Evolutionary conservation across 1,139 yeast species (phyloP), one percentile per base, ranked within the genome.

Genomic region (Wickerhamomyces sp.): DNA sequence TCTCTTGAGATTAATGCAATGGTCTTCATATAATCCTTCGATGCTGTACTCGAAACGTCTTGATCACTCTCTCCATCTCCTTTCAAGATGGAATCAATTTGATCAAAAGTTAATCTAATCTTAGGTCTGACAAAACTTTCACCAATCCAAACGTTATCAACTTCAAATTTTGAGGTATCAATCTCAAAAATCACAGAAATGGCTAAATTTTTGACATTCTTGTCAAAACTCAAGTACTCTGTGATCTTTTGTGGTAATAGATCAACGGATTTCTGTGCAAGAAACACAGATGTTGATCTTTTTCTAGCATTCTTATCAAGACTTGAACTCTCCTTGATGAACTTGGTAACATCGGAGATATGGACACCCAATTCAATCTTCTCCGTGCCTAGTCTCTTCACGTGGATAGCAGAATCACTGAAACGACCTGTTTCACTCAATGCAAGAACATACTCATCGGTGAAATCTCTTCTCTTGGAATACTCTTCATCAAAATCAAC

Each of bases 281-380:
- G 72, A 54, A 81, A 83, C 6, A 91, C 97, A 12, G 95, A 79
- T 3, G 91, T 78, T 2, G 94, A 87, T 56, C 97, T 75, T 63
- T 87, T 88, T 59, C 87, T 85, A 2, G 95, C 85, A 56, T 91
- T 89, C 42, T 93, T 79, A 54, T 91, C 98, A 42, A 91, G 65
- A 3, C 76, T 64, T 0, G 95, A 78, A 13, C 88, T 91, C 23
- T 76, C 78, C 46, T 72, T 75, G 37, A 89, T 62, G 50, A 68
- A 86, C 39, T 77, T 77, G 6, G 93, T 70, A 12, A 84, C 78
- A 61, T 91, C 98, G 18, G 84, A 70, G 30, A 82, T 76, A 58
- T 91, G 97, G 54, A 86, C 80, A 53, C 67, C 64, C 40, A 76
- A 58, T 52, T 84, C 93, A 42, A 83, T 73, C 47, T 74, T 75